Evolutionary conservation across 2,329 filamentous ascomycete species (phyloP).

Genomic region (Penicillium decumbens): DNA sequence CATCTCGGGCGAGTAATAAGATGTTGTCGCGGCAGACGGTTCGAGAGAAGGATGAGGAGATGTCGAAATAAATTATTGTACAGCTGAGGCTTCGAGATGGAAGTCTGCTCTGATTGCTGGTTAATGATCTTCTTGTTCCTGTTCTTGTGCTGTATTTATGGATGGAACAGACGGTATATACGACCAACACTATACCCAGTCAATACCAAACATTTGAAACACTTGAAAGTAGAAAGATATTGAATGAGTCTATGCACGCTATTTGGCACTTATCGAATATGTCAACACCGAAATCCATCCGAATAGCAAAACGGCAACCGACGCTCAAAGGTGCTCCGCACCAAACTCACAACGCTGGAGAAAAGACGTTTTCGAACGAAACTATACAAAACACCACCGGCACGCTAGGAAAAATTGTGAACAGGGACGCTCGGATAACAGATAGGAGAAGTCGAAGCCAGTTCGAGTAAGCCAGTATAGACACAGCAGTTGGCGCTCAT

Average conservation of each 20-base stretch:
- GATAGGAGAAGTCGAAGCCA: slow-evolving; percentile 3
- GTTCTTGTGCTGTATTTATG: slow-evolving; percentile 1
- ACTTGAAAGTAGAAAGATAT: neutral
- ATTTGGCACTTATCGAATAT: slow-evolving; percentile 2
- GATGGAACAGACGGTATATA: neutral
- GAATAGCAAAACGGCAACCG: neutral
- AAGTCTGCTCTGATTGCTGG: neutral
- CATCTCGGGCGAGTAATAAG: slow-evolving; percentile 20
- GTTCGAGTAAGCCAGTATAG: slow-evolving; percentile 8
- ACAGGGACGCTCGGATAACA: neutral
- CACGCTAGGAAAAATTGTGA: neutral
- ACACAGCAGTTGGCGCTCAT: slow-evolving; percentile 21
- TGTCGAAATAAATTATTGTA: neutral
- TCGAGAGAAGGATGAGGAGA: neutral
- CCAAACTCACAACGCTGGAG: neutral
- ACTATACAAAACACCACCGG: slow-evolving; percentile 4
- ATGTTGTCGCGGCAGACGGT: slow-evolving; percentile 3
- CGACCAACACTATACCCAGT: neutral
- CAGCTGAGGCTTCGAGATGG: neutral
- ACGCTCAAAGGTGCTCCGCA: slow-evolving; percentile 4
- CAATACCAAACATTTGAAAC: neutral
- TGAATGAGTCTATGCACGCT: slow-evolving; percentile 9
- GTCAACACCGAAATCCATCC: slow-evolving; percentile 2
- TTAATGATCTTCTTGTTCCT: neutral
- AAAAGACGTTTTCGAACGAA: neutral